A percentile compares a stretch with the other conserved stretches of the same genome.
Conservation (phyloP, 257 asterid genomes). For the Schizonepeta tenuifolia region DNA sequence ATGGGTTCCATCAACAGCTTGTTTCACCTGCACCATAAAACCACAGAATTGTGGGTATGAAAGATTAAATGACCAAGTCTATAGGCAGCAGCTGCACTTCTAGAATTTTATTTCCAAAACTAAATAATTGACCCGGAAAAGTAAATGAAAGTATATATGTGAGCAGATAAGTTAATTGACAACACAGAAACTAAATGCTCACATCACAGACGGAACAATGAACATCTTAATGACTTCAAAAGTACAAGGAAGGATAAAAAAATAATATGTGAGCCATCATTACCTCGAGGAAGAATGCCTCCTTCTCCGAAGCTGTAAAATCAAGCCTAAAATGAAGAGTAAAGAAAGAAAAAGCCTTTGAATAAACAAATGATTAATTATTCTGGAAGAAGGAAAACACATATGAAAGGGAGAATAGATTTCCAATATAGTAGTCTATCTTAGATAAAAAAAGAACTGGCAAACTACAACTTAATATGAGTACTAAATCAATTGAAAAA, state of each 20-base stretch:
- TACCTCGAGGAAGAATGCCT: conserved; percentile 83
- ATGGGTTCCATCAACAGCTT: conserved; percentile 71
- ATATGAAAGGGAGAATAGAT: neutral
- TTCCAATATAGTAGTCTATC: neutral
- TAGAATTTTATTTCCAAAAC: conserved; percentile 8
- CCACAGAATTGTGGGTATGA: conserved; percentile 23
- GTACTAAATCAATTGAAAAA: neutral
- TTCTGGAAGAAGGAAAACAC: neutral
- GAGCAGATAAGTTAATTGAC: conserved; percentile 1
- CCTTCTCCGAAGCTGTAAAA: conserved; percentile 75
- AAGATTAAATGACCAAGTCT: conserved; percentile 24
- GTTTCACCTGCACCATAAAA: conserved; percentile 69
- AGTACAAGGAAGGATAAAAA: conserved; percentile 21
- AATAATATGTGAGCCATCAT: conserved; percentile 19
- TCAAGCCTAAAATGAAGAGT: conserved; percentile 68
- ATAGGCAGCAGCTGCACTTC: conserved; percentile 26
- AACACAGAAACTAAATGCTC: conserved; percentile 12
- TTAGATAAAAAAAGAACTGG: neutral
- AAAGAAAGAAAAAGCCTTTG: conserved; percentile 27
- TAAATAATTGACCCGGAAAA: neutral
- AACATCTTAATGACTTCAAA: conserved; percentile 15
- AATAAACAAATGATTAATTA: neutral
- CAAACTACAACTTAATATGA: neutral
- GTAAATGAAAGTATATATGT: neutral
- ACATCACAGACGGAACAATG: conserved; percentile 12